Conservation (phyloP, 805 yeast genomes). For the Candida anglica region DNA sequence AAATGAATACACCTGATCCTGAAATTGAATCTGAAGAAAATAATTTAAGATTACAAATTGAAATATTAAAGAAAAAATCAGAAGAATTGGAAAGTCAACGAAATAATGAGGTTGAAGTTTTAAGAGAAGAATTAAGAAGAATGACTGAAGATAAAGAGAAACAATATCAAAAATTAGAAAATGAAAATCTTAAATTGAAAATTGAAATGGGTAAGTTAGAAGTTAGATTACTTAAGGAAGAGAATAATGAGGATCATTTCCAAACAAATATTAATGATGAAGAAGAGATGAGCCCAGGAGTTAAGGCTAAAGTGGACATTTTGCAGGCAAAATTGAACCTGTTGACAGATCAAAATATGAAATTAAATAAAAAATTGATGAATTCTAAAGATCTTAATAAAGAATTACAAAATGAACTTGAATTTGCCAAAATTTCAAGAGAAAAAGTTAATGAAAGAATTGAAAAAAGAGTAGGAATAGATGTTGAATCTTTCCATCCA, state of each 20-base stretch:
- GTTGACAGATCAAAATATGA: conserved; percentile 10
- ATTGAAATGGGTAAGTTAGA: conserved; percentile 4
- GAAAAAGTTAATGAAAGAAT: neutral
- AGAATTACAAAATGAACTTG: conserved; percentile 17
- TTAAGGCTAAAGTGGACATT: no score
- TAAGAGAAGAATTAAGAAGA: conserved; percentile 8
- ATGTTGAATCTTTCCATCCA: neutral
- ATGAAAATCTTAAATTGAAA: conserved; percentile 6
- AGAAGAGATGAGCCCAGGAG: no score
- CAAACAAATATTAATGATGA: neutral
- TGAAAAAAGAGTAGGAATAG: neutral
- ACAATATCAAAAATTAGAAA: conserved; percentile 2
- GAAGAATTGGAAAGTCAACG: conserved; percentile 4
- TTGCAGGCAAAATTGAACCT: conserved; percentile 1
- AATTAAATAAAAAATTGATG: conserved; percentile 10
- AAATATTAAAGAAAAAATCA: neutral
- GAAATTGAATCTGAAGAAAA: conserved; percentile 1
- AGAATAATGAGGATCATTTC: neutral
- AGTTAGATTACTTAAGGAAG: conserved; percentile 3
- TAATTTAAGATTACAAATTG: neutral
- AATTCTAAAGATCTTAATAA: conserved; percentile 11
- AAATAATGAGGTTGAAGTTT: conserved; percentile 7
- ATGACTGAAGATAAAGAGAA: conserved; percentile 6
- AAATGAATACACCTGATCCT: conserved; percentile 1
- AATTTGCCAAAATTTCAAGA: conserved; percentile 1